phyloP scores from a whole-genome alignment of 1,284 basidiomycete species.

The Schizopora paradoxa region DNA sequence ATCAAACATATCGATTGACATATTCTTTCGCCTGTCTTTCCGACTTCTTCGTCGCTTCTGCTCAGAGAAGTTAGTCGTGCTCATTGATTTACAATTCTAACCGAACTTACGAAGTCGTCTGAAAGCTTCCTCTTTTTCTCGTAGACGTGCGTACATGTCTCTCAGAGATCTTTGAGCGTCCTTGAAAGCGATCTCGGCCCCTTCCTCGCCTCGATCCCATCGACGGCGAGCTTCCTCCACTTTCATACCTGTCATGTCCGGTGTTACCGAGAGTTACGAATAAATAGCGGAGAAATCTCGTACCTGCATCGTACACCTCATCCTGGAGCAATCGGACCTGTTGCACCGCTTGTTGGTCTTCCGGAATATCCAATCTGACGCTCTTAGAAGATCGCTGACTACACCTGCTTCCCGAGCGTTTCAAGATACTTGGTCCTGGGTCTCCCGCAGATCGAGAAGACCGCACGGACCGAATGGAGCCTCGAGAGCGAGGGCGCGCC shows the following conservation, averaged over 20 bases:
- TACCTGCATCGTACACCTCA: constrained; percentile 10
- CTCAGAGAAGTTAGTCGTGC: background rate
- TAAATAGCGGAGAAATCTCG: no score
- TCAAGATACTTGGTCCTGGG: constrained; percentile 15
- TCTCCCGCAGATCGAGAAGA: no score
- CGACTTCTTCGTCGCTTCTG: constrained; percentile 6
- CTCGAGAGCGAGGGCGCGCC: constrained; percentile 11
- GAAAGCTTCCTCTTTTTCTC: constrained; percentile 8
- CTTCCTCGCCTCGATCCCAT: no score
- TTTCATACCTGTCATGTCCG: no score
- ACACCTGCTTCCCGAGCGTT: constrained; percentile 15
- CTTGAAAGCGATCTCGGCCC: no score
- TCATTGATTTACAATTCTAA: background rate
- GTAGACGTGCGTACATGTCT: no score
- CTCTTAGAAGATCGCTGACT: constrained; percentile 18
- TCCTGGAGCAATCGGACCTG: constrained; percentile 16
- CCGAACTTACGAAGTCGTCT: constrained; percentile 9
- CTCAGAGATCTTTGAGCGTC: no score
- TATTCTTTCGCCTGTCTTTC: background rate
- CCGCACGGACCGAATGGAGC: constrained; percentile 10
- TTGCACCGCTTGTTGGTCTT: constrained; percentile 13
- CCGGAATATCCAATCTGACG: constrained; percentile 14
- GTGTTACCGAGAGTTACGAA: no score
- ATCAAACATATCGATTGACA: constrained; percentile 9
- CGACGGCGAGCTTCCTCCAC: constrained; percentile 10